phyloP scores from a whole-genome alignment of 2,329 filamentous ascomycete genomes.

The Sarocladiaceae sp. region DNA sequence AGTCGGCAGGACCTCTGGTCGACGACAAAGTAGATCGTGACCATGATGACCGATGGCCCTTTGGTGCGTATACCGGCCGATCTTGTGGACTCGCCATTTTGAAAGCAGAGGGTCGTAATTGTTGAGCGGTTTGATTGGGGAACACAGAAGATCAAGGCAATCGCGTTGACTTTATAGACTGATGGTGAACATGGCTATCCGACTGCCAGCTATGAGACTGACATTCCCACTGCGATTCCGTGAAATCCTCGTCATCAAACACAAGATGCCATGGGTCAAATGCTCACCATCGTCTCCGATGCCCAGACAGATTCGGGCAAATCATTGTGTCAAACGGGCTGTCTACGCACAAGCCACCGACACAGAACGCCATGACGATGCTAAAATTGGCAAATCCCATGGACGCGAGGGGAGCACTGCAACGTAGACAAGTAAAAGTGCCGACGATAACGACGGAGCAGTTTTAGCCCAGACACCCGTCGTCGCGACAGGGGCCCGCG shows the following conservation, averaged over 20 bases:
- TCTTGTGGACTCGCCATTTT: slow-evolving; percentile 4
- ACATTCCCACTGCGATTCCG: neutral
- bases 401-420: neutral
- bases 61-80: neutral
- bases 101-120: slow-evolving; percentile 1
- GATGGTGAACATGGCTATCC: neutral
- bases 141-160: slow-evolving; percentile 3
- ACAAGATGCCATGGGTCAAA: neutral
- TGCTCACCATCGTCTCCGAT: neutral
- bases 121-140: slow-evolving; percentile 1
- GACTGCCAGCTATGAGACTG: neutral
- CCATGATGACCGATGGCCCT: slow-evolving; percentile 2
- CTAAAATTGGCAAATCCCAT: slow-evolving; percentile 3
- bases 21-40: slow-evolving; percentile 4
- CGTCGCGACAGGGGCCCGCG: neutral
- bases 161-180: neutral
- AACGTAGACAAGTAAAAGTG: neutral
- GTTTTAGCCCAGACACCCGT: slow-evolving; percentile 4
- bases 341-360: slow-evolving; percentile 1
- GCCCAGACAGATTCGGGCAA: neutral
- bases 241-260: slow-evolving; percentile 1
- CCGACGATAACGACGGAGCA: neutral
- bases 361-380: neutral
- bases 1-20: neutral
- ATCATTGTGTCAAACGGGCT: slow-evolving; percentile 5